Conservation (phyloP, 257 asterid species). For the Nicotiana noctiflora region DNA sequence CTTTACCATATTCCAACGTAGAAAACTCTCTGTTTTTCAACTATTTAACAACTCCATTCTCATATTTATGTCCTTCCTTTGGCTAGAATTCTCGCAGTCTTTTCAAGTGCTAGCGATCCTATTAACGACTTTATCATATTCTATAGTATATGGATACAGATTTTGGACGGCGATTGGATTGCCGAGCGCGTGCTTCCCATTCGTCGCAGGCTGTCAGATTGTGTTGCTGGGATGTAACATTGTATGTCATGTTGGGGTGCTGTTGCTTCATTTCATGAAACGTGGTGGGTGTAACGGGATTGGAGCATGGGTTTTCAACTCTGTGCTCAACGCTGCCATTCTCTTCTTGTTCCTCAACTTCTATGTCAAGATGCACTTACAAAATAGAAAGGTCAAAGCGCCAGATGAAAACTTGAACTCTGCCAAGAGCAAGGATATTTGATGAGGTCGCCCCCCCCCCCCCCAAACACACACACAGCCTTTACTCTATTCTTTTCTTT, state of each 20-base stretch:
- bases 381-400: slow-evolving; percentile 1
- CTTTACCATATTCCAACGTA: slow-evolving; percentile 7
- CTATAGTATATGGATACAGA: slow-evolving; percentile 81
- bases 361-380: slow-evolving; percentile 43
- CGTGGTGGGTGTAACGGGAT: slow-evolving; percentile 82
- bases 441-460: not conserved
- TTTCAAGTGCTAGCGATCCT: slow-evolving; percentile 72
- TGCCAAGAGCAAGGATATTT: not conserved
- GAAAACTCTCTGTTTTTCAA: slow-evolving; percentile 13
- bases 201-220: slow-evolving; percentile 68
- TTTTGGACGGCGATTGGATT: slow-evolving; percentile 88
- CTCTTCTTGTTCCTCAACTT: slow-evolving; percentile 57
- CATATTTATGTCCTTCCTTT: slow-evolving; percentile 53
- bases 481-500: no score
- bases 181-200: slow-evolving; percentile 64
- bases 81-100: slow-evolving; percentile 94
- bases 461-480: no score
- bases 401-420: not conserved
- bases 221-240: slow-evolving; percentile 54
- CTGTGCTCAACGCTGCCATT: slow-evolving; percentile 65
- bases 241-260: slow-evolving; percentile 66
- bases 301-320: slow-evolving; percentile 81
- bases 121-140: slow-evolving; percentile 40
- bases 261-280: slow-evolving; percentile 51
- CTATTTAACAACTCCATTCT: slow-evolving; percentile 19